Percentiles rank a stretch among this genome's conserved stretches.
Evolutionary conservation across 176 grass and related monocot species (phyloP).

Genomic region (Bolboschoenus planiculmis): DNA sequence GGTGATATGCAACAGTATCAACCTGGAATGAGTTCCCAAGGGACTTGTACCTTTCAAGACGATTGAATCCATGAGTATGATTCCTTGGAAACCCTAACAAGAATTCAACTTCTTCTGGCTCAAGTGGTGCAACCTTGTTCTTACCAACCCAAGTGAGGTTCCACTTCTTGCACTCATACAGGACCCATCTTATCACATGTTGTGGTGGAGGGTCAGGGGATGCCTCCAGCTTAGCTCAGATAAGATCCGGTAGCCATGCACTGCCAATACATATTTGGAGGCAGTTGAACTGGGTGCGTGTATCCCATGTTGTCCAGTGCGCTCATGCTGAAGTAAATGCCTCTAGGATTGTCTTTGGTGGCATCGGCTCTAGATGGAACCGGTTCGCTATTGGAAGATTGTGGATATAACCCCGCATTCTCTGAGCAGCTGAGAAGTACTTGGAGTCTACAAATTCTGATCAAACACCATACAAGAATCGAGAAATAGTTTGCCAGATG

Average conservation of each 20-base stretch:
- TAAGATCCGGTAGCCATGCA: slow-evolving; percentile 45
- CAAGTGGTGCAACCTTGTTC: slow-evolving; percentile 65
- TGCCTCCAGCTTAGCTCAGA: slow-evolving; percentile 26
- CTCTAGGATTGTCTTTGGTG: slow-evolving; percentile 52
- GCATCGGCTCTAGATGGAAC: slow-evolving; percentile 35
- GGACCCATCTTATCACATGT: slow-evolving; percentile 40
- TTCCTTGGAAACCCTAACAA: slow-evolving; percentile 68
- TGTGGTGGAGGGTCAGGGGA: slow-evolving; percentile 28
- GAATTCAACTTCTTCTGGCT: slow-evolving; percentile 76
- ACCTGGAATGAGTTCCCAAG: slow-evolving; percentile 90
- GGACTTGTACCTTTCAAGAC: slow-evolving; percentile 61
- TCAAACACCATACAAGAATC: slow-evolving; percentile 54
- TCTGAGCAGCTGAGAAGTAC: slow-evolving; percentile 48
- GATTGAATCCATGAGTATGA: slow-evolving; percentile 67
- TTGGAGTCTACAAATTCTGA: slow-evolving; percentile 87
- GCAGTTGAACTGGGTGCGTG: slow-evolving; percentile 71
- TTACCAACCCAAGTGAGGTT: slow-evolving; percentile 77
- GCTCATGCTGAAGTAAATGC: slow-evolving; percentile 47
- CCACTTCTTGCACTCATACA: slow-evolving; percentile 72
- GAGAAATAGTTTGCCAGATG: slow-evolving; percentile 54
- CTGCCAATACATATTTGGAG: slow-evolving; percentile 60
- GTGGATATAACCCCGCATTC: slow-evolving; percentile 76
- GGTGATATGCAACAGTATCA: slow-evolving; percentile 67
- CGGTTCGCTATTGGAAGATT: slow-evolving; percentile 62
- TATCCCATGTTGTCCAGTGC: slow-evolving; percentile 87